A percentile compares a stretch with the other conserved stretches of the same genome.
These are phyloP conservation scores for Aspergillus sp. DNA, from an alignment of 2,329 filamentous ascomycete species.

Conservation along the genomic window DNA sequence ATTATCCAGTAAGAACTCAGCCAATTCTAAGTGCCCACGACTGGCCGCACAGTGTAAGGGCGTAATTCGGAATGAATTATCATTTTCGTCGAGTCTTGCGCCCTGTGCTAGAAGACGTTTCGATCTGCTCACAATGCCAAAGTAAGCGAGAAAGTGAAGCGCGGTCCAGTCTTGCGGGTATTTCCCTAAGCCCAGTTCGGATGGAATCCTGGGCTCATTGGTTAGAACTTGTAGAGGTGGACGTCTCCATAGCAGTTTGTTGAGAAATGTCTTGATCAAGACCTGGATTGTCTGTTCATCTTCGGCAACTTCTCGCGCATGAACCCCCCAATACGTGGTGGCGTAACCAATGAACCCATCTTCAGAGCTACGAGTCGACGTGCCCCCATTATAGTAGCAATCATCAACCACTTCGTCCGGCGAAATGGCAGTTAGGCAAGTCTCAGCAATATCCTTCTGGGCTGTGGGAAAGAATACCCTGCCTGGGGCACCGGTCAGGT, in stretches of 20 bases:
- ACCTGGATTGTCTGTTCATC: conserved; percentile 34
- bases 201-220: conserved; percentile 17
- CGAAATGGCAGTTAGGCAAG: conserved; percentile 27
- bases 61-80: conserved; percentile 26
- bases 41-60: conserved; percentile 32
- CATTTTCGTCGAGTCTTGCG: conserved; percentile 21
- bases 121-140: conserved; percentile 26
- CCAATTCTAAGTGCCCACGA: conserved; percentile 31
- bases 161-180: conserved; percentile 30
- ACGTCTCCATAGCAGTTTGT: conserved; percentile 32
- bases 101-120: conserved; percentile 28
- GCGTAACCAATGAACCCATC: conserved; percentile 27
- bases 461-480: conserved; percentile 32
- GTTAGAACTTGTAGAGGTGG: conserved; percentile 21
- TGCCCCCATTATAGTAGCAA: conserved; percentile 25
- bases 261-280: conserved; percentile 32
- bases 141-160: conserved; percentile 31
- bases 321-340: conserved; percentile 30
- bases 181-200: conserved; percentile 25
- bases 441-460: conserved; percentile 29
- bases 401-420: conserved; percentile 33
- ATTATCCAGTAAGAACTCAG: conserved; percentile 28
- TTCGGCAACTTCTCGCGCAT: conserved; percentile 27
- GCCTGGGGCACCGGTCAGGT: conserved; percentile 26
- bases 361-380: conserved; percentile 9